A percentile compares a stretch with the other conserved stretches of the same genome.
Evolutionary conservation across 2,329 filamentous ascomycete genomes (phyloP).

Genomic region (Neopestalotiopsis rosae): DNA sequence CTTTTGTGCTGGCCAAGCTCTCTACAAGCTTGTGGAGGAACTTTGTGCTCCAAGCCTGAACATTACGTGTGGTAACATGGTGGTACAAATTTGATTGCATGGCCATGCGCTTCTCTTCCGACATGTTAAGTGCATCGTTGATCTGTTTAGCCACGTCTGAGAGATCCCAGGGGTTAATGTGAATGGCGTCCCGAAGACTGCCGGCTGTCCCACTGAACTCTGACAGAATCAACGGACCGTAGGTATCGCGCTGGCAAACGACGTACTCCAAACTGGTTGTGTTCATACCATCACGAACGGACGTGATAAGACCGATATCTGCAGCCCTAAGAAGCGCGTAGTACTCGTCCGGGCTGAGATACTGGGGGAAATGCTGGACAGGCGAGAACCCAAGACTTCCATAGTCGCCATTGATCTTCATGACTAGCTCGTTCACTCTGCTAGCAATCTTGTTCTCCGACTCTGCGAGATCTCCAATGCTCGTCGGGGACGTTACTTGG

Average conservation of each 20-base stretch:
- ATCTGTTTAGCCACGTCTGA: conserved; percentile 84
- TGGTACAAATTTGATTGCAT: conserved; percentile 80
- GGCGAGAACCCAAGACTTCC: conserved; percentile 89
- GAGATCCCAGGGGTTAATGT: conserved; percentile 97
- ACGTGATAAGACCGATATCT: conserved; percentile 93
- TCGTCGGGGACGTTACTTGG: conserved; percentile 90
- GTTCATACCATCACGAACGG: conserved; percentile 97
- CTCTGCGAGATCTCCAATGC: conserved; percentile 79
- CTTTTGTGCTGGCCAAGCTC: conserved; percentile 80
- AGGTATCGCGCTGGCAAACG: conserved; percentile 84
- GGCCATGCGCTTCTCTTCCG: conserved; percentile 64
- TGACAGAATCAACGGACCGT: conserved; percentile 89
- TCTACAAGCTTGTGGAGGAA: conserved; percentile 81
- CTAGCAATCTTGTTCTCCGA: conserved; percentile 81
- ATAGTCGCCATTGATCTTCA: conserved; percentile 88
- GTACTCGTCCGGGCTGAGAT: conserved; percentile 88
- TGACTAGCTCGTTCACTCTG: conserved; percentile 88
- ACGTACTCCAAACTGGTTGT: conserved; percentile 96
- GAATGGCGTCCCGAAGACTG: conserved; percentile 82
- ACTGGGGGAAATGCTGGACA: conserved; percentile 94
- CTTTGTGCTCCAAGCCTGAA: conserved; percentile 83
- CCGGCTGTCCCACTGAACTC: conserved; percentile 96
- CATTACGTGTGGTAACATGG: conserved; percentile 84
- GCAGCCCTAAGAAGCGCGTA: conserved; percentile 90
- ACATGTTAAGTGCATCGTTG: conserved; percentile 80